These are phyloP conservation scores for Diutina scorzettiae DNA, from an alignment of 1,139 yeast genomes.

Conservation along the genomic window DNA sequence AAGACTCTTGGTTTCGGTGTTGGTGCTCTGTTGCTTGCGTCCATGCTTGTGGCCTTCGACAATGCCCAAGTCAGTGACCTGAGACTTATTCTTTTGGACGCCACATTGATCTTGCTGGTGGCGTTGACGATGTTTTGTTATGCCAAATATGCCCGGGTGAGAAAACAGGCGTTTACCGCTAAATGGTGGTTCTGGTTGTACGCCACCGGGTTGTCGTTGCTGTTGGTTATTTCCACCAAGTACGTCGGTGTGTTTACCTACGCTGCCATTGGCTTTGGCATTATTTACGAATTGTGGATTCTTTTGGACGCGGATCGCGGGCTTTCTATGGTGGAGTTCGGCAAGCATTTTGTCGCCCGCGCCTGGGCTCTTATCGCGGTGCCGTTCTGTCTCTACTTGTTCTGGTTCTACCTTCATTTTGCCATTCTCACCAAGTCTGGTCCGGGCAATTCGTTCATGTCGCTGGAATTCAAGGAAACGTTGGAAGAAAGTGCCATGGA, in stretches of 20 bases:
- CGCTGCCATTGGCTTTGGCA: constrained; percentile 78
- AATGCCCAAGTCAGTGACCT: constrained; percentile 91
- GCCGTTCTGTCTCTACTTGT: constrained; percentile 74
- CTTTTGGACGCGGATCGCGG: constrained; percentile 67
- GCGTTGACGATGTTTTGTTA: constrained; percentile 72
- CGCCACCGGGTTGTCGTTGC: constrained; percentile 72
- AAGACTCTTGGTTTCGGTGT: constrained; percentile 75
- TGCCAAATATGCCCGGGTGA: constrained; percentile 65
- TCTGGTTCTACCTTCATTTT: constrained; percentile 93
- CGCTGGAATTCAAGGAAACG: constrained; percentile 86
- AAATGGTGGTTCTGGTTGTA: constrained; percentile 86
- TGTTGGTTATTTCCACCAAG: constrained; percentile 87
- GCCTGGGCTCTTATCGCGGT: constrained; percentile 59
- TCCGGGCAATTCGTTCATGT: constrained; percentile 92
- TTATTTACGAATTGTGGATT: constrained; percentile 75
- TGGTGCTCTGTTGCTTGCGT: constrained; percentile 68
- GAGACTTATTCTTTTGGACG: constrained; percentile 80
- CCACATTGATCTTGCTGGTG: constrained; percentile 72
- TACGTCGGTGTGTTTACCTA: constrained; percentile 93
- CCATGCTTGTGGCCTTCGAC: constrained; percentile 71
- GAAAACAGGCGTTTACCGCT: constrained; percentile 50
- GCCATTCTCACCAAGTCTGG: constrained; percentile 74
- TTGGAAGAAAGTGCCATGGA: constrained; percentile 75
- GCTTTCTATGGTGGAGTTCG: constrained; percentile 43
- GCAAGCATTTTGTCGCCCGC: constrained; percentile 69